Conservation (phyloP, 2,329 filamentous ascomycete species). For the Colletotrichum sojae region DNA sequence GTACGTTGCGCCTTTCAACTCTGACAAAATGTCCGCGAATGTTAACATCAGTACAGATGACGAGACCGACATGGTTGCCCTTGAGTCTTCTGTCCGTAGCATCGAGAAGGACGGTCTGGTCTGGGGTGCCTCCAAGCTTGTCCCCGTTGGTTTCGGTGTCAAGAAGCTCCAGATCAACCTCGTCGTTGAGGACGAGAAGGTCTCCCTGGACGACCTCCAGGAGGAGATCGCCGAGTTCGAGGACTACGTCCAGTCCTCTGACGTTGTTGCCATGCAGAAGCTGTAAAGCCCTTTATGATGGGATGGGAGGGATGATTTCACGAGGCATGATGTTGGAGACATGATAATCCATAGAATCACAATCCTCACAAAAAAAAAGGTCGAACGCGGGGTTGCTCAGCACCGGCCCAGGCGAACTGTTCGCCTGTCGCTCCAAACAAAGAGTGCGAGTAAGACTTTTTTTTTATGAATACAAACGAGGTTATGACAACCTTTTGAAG, state of each 20-base stretch:
- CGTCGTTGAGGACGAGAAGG: constrained; percentile 96
- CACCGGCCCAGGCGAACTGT: constrained; percentile 27
- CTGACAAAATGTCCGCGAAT: constrained; percentile 23
- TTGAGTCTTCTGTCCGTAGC: constrained; percentile 84
- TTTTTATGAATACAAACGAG: constrained; percentile 40
- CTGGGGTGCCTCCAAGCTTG: constrained; percentile 93
- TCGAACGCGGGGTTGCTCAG: constrained; percentile 35
- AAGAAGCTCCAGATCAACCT: constrained; percentile 99
- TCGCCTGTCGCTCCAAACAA: constrained; percentile 6
- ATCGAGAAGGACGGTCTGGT: constrained; percentile 95
- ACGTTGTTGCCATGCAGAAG: constrained; percentile 68
- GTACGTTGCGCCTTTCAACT: constrained; percentile 69
- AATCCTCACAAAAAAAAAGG: constrained; percentile 38
- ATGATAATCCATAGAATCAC: constrained; percentile 42
- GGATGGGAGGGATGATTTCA: constrained; percentile 46
- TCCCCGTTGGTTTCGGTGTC: constrained; percentile 96
- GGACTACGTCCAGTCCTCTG: constrained; percentile 96
- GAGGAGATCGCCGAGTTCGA: constrained; percentile 86
- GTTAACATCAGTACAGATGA: constrained; percentile 72
- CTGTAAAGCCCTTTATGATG: constrained; percentile 40
- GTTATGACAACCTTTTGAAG: constrained; percentile 39
- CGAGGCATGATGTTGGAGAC: constrained; percentile 50
- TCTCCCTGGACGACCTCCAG: constrained; percentile 89
- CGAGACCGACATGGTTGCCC: constrained; percentile 89
- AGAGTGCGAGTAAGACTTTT: constrained; percentile 35